Evolutionary conservation across 2,329 filamentous ascomycete species (phyloP).

Genomic region (Epichloe uncinata): DNA sequence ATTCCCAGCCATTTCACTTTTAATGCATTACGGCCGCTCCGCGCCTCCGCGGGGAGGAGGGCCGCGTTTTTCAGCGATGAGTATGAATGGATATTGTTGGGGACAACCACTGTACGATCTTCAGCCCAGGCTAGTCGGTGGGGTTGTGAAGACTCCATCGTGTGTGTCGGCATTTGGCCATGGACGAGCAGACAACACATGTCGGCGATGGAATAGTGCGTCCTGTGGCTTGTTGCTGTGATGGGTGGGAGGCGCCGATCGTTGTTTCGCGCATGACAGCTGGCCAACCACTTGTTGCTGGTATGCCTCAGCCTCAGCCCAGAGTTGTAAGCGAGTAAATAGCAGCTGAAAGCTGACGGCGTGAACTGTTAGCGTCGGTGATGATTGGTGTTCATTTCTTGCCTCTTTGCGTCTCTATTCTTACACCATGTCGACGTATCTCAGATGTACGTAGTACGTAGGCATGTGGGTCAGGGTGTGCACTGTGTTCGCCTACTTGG

Average conservation of each 20-base stretch:
- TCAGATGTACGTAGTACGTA: no score
- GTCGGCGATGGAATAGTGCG: not conserved
- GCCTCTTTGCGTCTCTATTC: not conserved
- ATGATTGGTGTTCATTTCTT: not conserved
- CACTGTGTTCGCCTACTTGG: no score
- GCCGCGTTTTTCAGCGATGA: not conserved
- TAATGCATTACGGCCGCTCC: no score
- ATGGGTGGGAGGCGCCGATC: not conserved
- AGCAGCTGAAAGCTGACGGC: not conserved
- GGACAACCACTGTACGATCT: not conserved
- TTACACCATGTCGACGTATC: not conserved
- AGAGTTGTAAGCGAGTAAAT: not conserved
- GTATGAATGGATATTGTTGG: not conserved
- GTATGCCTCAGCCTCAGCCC: not conserved
- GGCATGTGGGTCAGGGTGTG: no score
- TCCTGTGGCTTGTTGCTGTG: not conserved
- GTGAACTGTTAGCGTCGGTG: not conserved
- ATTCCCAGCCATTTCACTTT: not conserved
- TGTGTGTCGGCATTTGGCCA: not conserved
- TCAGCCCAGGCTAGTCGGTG: not conserved
- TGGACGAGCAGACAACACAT: not conserved
- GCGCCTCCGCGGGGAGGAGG: no score
- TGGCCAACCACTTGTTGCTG: no score
- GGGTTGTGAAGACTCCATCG: not conserved
- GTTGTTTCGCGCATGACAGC: slow-evolving; percentile 1